Base-by-base conservation (phyloP, 371 early-diverging fungal genomes). In the Apophysomyces ossiformis region DNA sequence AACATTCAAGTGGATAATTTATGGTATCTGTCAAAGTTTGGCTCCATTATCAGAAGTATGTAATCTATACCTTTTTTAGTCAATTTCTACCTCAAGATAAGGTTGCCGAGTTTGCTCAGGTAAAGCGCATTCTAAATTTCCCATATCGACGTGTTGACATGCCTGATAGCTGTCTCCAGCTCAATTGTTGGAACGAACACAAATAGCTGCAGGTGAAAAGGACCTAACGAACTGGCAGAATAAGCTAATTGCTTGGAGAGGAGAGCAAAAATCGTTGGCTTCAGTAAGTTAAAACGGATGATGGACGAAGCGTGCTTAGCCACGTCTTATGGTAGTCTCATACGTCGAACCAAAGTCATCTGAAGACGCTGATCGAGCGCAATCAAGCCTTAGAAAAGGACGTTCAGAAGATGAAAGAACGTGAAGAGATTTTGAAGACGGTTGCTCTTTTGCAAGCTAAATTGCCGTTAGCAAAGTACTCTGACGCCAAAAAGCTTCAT, bases 41-140 rank as follows among this genome's bases (percentile, higher is more conserved):
- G 16, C 9, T 37, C 41, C 16, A 13, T 37, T 3, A 26, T 26
- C 32, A 8, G 6, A 12, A 12, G 3, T 4, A 21, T 12, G 57
- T 11, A 61, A 57, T 13, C 7, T 35, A n/a, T 8, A 43, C 9
- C 9, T 13, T 32, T 37, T 58, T 5, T 67, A 94, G 95, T 73
- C 97, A 97, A 76, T 97, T 97, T 65, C 80, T 98, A 58, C 98
- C 99, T 18, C 99, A 98, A 76, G 99, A 98, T 77, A 85, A 89
- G 64, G 98, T 98, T 1, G 85, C 90, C 12, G 96, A 94, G 68
- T 97, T 98, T 70, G 95, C 98, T 4, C 90, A 93, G 79, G 86
- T 89, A 78, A 56, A 6, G 4, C 41, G 21, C 9, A 5, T 45
- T 12, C 8, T 21, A 21, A 16, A 8, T 2, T 36, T 46, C 21